These are phyloP conservation scores for Neofusicoccum laricinum DNA, from an alignment of 2,329 filamentous ascomycete species.

Conservation along the genomic window DNA sequence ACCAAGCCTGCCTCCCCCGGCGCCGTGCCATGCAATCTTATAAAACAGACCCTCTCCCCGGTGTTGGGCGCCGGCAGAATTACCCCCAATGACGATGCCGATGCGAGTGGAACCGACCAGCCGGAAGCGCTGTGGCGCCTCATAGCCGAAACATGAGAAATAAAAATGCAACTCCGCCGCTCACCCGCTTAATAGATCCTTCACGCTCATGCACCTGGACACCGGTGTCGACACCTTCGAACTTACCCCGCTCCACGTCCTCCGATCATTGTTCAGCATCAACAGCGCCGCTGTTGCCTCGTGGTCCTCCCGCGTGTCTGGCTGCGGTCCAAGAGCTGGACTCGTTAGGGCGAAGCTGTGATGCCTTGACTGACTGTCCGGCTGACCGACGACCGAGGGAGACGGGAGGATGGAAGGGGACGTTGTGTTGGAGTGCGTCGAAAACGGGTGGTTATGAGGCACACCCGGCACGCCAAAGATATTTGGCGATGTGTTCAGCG, in stretches of 20 bases:
- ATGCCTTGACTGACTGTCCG: slow-evolving; percentile 19
- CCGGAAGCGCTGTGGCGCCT: not conserved
- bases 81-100: not conserved
- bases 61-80: not conserved
- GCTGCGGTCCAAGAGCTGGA: slow-evolving; percentile 34
- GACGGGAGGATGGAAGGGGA: slow-evolving; percentile 35
- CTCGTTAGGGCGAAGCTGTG: slow-evolving; percentile 27
- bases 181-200: slow-evolving; percentile 42
- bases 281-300: slow-evolving; percentile 82
- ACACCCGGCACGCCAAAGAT: slow-evolving; percentile 29
- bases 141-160: not conserved
- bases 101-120: not conserved
- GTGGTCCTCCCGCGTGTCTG: slow-evolving; percentile 49
- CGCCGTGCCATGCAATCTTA: not conserved
- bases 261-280: slow-evolving; percentile 80
- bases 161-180: not conserved
- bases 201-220: slow-evolving; percentile 42
- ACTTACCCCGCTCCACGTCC: slow-evolving; percentile 41
- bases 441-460: slow-evolving; percentile 27
- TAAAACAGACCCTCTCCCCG: not conserved
- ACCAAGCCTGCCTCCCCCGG: not conserved
- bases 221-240: slow-evolving; percentile 19
- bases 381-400: slow-evolving; percentile 19
- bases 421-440: slow-evolving; percentile 34
- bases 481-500: slow-evolving; percentile 27